phyloP scores from a whole-genome alignment of 768 basidiomycete species.

The Roridomyces roridus region DNA sequence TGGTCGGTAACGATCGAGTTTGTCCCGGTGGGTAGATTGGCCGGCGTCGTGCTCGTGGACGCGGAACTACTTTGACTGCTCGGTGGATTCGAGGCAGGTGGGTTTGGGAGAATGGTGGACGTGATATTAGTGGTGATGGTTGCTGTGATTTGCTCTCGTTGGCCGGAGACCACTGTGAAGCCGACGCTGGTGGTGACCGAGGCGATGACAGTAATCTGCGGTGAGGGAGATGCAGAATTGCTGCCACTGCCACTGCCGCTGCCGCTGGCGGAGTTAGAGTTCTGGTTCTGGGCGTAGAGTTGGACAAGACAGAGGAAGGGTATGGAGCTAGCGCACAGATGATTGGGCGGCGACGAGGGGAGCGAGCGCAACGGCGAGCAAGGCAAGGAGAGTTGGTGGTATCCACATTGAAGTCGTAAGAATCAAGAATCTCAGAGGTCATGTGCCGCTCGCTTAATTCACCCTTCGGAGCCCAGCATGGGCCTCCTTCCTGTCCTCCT shows the following conservation, averaged over 20 bases:
- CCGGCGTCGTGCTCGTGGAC: constrained; percentile 16
- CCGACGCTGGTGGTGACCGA: constrained; percentile 43
- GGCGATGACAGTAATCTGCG: constrained; percentile 41
- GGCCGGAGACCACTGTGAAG: no score
- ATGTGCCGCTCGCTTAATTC: not conserved
- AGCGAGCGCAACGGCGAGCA: constrained; percentile 9
- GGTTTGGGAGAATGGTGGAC: constrained; percentile 36
- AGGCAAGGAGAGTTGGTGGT: not conserved
- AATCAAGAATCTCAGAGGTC: not conserved
- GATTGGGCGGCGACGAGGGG: constrained; percentile 18
- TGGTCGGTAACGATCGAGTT: constrained; percentile 6
- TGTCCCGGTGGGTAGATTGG: constrained; percentile 17
- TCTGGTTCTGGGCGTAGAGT: not conserved
- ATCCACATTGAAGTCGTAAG: constrained; percentile 13
- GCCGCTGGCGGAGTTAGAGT: not conserved
- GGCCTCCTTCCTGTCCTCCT: not conserved
- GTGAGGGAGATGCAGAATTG: not conserved
- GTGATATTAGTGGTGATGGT: constrained; percentile 56
- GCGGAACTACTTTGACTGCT: constrained; percentile 16
- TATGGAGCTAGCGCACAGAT: not conserved
- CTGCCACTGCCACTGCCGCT: not conserved
- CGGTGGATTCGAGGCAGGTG: constrained; percentile 15
- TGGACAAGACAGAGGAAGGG: not conserved
- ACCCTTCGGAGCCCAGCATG: not conserved
- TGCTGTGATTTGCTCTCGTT: constrained; percentile 45